Conservation (phyloP, 305 asterid genomes). For the Solanum aculeatissimum region DNA sequence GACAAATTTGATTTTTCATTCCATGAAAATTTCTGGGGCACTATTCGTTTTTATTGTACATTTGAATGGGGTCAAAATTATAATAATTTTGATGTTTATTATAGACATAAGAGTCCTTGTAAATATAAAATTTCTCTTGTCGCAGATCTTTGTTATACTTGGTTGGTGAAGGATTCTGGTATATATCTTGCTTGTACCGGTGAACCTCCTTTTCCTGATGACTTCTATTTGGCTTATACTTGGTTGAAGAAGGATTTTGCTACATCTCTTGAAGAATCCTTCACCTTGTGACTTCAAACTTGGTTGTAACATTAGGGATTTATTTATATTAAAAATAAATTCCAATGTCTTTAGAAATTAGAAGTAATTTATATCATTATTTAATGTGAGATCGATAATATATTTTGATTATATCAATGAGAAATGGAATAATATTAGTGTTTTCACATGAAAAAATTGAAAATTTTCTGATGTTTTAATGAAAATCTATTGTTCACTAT, state of each 20-base stretch:
- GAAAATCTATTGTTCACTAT: no score
- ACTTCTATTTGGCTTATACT: background rate
- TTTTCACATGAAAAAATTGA: no score
- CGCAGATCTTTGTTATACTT: background rate
- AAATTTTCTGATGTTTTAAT: no score
- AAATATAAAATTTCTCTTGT: background rate
- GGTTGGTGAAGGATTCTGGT: background rate
- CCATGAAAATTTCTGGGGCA: background rate
- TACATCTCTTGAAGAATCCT: background rate
- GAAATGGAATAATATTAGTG: no score
- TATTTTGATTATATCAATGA: no score
- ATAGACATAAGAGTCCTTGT: background rate
- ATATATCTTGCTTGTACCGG: background rate
- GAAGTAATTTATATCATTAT: background rate
- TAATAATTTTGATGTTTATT: background rate
- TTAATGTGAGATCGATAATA: background rate
- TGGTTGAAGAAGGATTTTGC: background rate
- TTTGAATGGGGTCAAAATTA: background rate
- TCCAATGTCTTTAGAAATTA: background rate
- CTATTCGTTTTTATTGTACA: background rate
- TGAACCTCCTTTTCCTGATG: background rate
- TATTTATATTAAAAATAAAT: background rate
- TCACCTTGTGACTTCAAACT: background rate
- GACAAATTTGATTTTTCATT: background rate
- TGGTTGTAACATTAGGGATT: background rate